Evolutionary conservation across 345 rosid genomes (phyloP), one percentile per base, ranked within the genome.

Genomic region (Rhodamnia argentea): DNA sequence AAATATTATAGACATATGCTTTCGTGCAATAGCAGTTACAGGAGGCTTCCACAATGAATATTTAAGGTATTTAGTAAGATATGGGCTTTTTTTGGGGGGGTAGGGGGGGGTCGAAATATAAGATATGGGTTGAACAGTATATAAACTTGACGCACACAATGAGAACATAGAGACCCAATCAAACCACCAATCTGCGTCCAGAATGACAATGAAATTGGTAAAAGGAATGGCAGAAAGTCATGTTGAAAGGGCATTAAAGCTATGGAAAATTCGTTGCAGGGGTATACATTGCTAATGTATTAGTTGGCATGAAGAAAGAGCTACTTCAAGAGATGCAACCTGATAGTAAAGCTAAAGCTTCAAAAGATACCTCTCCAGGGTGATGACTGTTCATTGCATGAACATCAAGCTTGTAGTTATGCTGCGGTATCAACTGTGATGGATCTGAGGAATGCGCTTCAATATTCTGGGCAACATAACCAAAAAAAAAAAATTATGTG

Each of bases 341-440:
- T 83, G 55, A 83, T 29, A 26, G 83, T 23, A 53, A 26, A 53
- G 83, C 70, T 27, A 27, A 57, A 70, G 82, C 53, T 26, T 60
- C 59, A 86, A 70, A 26, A 58, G 62, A 89, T 93, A 97, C 99
- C 99, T 96, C 97, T 88, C 98, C 99, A 53, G 98, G 99, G 52
- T 91, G 99, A 88, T 96, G 97, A 84, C 90, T 94, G 89, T 95
- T 96, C 78, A 95, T 74, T 24, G 99, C 90, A 88, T 96, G 96
- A 82, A 89, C 98, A 89, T 96, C 98, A 55, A 98, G 97, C 92
- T 94, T 98, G 96, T 97, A 98, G 89, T 95, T 96, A 87, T 96
- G 99, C 85, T 98, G 99, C 10, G 99, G 99, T 90, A 95, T 92
- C 87, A 98, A 88, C 85, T 94, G 94, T 20, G 95, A 93, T 59